Evolutionary conservation across 495 filamentous ascomycete species (phyloP), one percentile per base, ranked within the genome.

Genomic region (Podospora bellae-mahoneyi): DNA sequence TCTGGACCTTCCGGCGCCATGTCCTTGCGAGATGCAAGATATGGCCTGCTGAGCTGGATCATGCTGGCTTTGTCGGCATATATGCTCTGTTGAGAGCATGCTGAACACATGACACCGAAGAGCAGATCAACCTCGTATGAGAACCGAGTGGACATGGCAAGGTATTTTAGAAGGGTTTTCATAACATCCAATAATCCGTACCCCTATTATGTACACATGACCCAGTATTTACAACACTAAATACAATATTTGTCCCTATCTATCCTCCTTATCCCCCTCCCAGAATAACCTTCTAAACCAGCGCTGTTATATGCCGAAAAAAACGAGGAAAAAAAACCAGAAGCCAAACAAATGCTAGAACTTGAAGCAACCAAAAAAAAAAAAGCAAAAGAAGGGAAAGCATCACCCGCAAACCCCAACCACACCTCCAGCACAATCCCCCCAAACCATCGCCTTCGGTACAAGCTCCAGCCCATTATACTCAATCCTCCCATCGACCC

Each of bases 401-500:
- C 4, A 32, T 28, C 16, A 61, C 27, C 59, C 20, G 6, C 59
- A 28, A 27, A 65, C 32, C 15, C 55, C 26, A 26, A 64, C 53
- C 65, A 70, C 30, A 6, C 64, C 23, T 15, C 32, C 6, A 20
- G 6, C 16, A 20, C 55, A 32, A 39, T 19, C 57, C 20, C 28
- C 44, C 23, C 65, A 63, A 19, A 48, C 23, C 60, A 61, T 70
- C 19, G 63, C 61, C 65, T 70, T 70, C 2, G 72, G 72, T 34
- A 69, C 57, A 63, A 74, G 32, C 58, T 68, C 70, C 66, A 74
- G 34, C 61, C 55, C 64, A 67, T 67, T 59, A 19, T 26, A 27
- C 48, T 58, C 44, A 15, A 30, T 48, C 32, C 26, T 39, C 9
- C 67, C 67, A 3, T 20, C 28, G 5, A 34, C 67, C 9, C 60